Base-by-base conservation (phyloP, 352 stramenopile species). In the Phytophthora pistaciae region DNA sequence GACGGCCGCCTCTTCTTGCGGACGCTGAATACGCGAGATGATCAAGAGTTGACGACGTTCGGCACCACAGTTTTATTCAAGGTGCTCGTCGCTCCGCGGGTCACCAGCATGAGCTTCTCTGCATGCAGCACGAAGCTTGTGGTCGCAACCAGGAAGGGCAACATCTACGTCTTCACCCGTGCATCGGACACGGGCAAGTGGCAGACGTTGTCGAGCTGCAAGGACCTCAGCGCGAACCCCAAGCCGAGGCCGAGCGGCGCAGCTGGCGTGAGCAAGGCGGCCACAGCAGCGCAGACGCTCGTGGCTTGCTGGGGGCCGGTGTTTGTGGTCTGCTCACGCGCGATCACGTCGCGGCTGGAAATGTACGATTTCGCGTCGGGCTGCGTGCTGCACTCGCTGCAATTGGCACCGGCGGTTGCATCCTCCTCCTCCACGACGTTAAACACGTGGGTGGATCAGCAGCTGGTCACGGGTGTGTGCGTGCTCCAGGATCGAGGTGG, bases 61-160 rank as follows among this genome's bases (percentile, higher is more conserved):
- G 82, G 82, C 3, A 21, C 11, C 2, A 38, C 65, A 4, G 69
- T 78, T 10, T 49, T 87, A 20, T 72, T 57, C 6, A 75, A 74
- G 40, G 79, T 93, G 18, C 64, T 92, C 2, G 59, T 65, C 3
- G 70, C 86, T 9, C 86, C 86, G 18, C 82, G 86, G 11, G 66
- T 92, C 31, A 93, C 86, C 0, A 79, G 74, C 13, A 61, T 91
- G 38, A 77, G 75, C 54, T 93, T 91, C 48, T 82, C 82, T 3
- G 38, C 64, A 1, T 69, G 60, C 46, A 74, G 57, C 23, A 63
- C 60, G 3, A 68, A 66, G 29, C 66, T 90, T 5, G 67, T 87
- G 1, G 74, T 83, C 0, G 74, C 86, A 10, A 91, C 86, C 2
- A 84, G 78, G 40, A 91, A 92, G 56, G 84, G 86, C 14, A 89